Evolutionary conservation across 164 flowering plant species (phyloP), one percentile per base, ranked within the genome.

Genomic region (Vitis rupestris): DNA sequence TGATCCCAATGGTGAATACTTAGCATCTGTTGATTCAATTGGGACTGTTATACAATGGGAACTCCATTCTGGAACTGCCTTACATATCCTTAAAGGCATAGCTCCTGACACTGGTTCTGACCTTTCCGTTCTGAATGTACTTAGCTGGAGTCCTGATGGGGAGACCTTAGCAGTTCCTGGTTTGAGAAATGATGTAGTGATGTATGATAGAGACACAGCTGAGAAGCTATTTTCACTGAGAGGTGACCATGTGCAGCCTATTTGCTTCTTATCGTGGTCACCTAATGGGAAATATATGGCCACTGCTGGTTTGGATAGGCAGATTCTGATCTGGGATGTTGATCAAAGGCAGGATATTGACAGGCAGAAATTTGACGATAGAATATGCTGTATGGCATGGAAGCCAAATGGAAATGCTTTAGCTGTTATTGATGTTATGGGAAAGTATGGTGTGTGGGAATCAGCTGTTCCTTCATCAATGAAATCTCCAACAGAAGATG

Each of bases 251-350:
- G 69, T 61, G 8, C 78, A 87, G 61, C 82, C 89, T 66, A 68
- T 96, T 63, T 92, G 98, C 81, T 93, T 77, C 75, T 70, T 96
- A 76, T 82, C 89, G 30, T 96, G 99, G 98, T 92, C 99, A 55
- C 98, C 97, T 51, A 96, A 96, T 78, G 98, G 99, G 8, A 90
- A 96, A 68, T 96, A 93, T 76, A 84, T 96, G 84, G 99, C 97
- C 53, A 96, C 98, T 59, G 90, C 97, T 73, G 78, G 97, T 62
- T 75, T 93, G 66, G 98, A 96, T 74, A 83, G 60, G 62, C 98
- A 96, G 79, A 85, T 96, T 50, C 74, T 93, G 57, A 84, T 96
- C 14, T 96, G 99, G 98, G 90, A 96, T 75, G 87, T 96, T 68
- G 89, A 83, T 68, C 77, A 74, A 77, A 96, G 79, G 76, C 96